A percentile compares a stretch with the other conserved stretches of the same genome.
phyloP scores from a whole-genome alignment of 306 rosid species.

The Inga leiocalycina region DNA sequence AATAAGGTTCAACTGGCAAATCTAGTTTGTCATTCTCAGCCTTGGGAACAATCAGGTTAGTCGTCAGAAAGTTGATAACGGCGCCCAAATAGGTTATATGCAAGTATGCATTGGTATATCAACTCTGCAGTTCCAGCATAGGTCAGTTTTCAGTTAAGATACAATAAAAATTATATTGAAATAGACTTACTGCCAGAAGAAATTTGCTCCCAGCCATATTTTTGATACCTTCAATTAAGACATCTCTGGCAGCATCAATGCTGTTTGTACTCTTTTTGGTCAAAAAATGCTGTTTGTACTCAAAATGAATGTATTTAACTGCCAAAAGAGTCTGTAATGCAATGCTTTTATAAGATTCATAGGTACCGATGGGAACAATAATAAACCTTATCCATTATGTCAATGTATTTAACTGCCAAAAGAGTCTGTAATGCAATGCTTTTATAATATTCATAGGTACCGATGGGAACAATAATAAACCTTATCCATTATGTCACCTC shows the following conservation, averaged over 20 bases:
- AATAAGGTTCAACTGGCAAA: too few relatives aligned
- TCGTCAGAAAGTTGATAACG: too few relatives aligned
- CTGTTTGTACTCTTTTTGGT: constrained; percentile 1
- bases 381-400: too few relatives aligned
- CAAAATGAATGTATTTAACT: constrained; percentile 74
- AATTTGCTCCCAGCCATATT: constrained; percentile 64
- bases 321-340: too few relatives aligned
- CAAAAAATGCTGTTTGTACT: constrained; percentile 36
- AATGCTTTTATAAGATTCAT: too few relatives aligned
- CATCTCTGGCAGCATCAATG: constrained; percentile 70
- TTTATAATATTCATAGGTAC: background rate
- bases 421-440: too few relatives aligned
- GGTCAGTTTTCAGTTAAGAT: constrained; percentile 20
- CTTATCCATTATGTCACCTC: too few relatives aligned
- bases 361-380: too few relatives aligned
- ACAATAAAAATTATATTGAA: constrained; percentile 20
- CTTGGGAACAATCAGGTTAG: too few relatives aligned
- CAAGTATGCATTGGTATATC: background rate
- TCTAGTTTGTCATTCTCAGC: too few relatives aligned
- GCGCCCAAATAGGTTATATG: background rate
- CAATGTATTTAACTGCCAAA: too few relatives aligned
- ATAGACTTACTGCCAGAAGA: constrained; percentile 75
- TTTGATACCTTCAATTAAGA: constrained; percentile 77
- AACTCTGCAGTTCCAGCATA: constrained; percentile 19
- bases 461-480: too few relatives aligned